Percentiles rank a stretch among this genome's conserved stretches.
Evolutionary conservation across 768 basidiomycete species (phyloP).

Genomic region (Chalciporus pseudorubinellus): DNA sequence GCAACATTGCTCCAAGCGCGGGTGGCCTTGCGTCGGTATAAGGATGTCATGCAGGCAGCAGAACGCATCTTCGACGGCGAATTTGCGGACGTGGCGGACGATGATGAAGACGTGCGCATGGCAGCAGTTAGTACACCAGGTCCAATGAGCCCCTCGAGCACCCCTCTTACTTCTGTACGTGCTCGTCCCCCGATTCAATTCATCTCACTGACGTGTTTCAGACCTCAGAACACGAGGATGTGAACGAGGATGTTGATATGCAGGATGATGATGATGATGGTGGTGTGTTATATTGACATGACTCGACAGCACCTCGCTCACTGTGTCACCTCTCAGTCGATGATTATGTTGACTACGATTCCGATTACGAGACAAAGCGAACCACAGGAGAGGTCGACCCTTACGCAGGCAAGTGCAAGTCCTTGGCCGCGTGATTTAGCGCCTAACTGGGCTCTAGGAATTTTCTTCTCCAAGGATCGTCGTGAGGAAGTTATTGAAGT

Average conservation of each 20-base stretch:
- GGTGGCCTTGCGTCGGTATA: constrained; percentile 76
- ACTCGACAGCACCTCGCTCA: constrained; percentile 7
- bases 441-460: constrained; percentile 45
- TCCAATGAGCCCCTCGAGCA: constrained; percentile 29
- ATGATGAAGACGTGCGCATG: constrained; percentile 53
- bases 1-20: constrained; percentile 78
- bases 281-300: constrained; percentile 29
- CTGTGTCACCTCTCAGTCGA: constrained; percentile 37
- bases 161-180: constrained; percentile 26
- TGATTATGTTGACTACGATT: constrained; percentile 79
- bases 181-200: background rate
- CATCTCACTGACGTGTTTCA: constrained; percentile 24
- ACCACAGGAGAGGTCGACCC: constrained; percentile 71
- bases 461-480: constrained; percentile 95
- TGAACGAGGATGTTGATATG: constrained; percentile 46
- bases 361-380: constrained; percentile 59
- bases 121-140: constrained; percentile 22
- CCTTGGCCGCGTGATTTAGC: background rate
- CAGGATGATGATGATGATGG: constrained; percentile 55
- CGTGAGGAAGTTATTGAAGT: constrained; percentile 91
- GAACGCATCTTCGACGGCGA: constrained; percentile 83
- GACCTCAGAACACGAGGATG: constrained; percentile 60
- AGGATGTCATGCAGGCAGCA: constrained; percentile 91
- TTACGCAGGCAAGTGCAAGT: constrained; percentile 63
- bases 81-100: constrained; percentile 66